Conservation (phyloP, 129 eudicot species). For the Pseudognaphalium luteoalbum region DNA sequence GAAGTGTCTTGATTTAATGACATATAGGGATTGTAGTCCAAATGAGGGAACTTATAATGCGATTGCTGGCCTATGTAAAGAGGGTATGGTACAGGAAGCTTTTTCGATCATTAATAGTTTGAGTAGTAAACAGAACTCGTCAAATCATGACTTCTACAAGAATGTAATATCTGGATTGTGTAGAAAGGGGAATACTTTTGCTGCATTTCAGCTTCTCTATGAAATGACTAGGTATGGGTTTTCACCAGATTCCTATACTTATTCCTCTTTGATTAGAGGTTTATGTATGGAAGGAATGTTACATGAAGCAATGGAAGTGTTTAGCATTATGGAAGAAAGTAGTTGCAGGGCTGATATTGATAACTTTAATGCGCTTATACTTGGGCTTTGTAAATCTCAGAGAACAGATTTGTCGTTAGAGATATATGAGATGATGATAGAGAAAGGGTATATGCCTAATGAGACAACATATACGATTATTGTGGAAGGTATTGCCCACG, state of each 20-base stretch:
- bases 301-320: conserved; percentile 58
- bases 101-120: conserved; percentile 64
- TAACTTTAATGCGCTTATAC: conserved; percentile 66
- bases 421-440: conserved; percentile 63
- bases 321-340: conserved; percentile 57
- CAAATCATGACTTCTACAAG: conserved; percentile 55
- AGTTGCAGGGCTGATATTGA: conserved; percentile 64
- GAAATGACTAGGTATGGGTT: conserved; percentile 71
- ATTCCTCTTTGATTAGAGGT: conserved; percentile 76
- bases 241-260: conserved; percentile 62
- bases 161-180: conserved; percentile 63
- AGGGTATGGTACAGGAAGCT: conserved; percentile 74
- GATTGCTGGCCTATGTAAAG: conserved; percentile 59
- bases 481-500: conserved; percentile 78
- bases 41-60: conserved; percentile 79
- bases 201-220: conserved; percentile 74
- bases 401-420: conserved; percentile 70
- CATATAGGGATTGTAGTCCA: conserved; percentile 49
- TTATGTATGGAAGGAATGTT: conserved; percentile 78
- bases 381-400: conserved; percentile 68
- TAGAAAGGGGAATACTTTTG: conserved; percentile 70
- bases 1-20: conserved; percentile 74
- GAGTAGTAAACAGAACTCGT: conserved; percentile 47
- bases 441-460: conserved; percentile 67
- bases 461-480: conserved; percentile 76